Evolutionary conservation across 805 yeast species (phyloP), one percentile per base, ranked within the genome.

Genomic region (Kodamaea leandrae): DNA sequence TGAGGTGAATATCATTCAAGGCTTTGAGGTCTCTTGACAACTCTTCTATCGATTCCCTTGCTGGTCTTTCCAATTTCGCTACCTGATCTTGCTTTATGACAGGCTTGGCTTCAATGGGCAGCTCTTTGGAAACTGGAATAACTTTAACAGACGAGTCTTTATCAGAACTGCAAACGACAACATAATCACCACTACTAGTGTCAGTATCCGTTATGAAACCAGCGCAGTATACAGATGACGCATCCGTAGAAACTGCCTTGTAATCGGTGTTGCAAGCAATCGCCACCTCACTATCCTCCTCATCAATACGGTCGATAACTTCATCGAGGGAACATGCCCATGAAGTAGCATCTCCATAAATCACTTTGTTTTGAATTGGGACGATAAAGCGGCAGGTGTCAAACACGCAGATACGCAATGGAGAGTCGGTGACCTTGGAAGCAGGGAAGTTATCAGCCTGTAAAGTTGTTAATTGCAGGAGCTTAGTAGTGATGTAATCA

Each of bases 101-200:
- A 14, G 3, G 25, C 14, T 20, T 23, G 19, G 13, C 15, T 15
- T 35, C 24, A 4, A 8, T 20, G 19, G n/a, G 13, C n/a, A 16
- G 23, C 14, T 24, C 20, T 15, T 35, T 26, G 12, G 30, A 24
- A 8, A 36, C 7, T 4, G n/a, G 13, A 14, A 20, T 16, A 4
- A 36, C 39, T 3, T 21, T 27, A 4, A 28, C 34, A 14, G 27
- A 19, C 7, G 23, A 21, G 8, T 20, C 13, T 18, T 5, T 17
- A 2, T 28, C 15, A 13, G 39, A 28, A 15, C 30, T 36, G 33
- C 34, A 36, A 10, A 18, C 28, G 12, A 38, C 18, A 17, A 32
- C n/a, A 39, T 57, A 62, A 6, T 54, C 57, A 1, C 70, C 70
- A 3, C 60, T 48, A 18, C 55, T 57, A 2, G 60, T 49, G 10